Evolutionary conservation across 495 filamentous ascomycete genomes (phyloP), one percentile per base, ranked within the genome.

Genomic region (Penicillium samsonianum): DNA sequence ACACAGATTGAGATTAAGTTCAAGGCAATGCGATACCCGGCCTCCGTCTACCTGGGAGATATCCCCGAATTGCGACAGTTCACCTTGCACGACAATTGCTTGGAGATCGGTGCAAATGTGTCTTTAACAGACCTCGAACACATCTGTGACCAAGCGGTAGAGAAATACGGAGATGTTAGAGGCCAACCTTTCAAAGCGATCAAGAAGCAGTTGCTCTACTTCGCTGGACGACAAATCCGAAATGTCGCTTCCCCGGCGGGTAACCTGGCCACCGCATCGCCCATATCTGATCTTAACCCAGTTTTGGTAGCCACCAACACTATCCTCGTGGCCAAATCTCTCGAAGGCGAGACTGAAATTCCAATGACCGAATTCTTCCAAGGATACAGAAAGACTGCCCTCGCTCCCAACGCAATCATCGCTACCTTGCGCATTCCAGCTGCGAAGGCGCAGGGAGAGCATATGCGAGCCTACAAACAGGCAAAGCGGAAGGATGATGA

Each of bases 1-100:
- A 98, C 93, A 0, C 94, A 97, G 70, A 97, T 98, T 51, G 94
- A 98, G 72, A 87, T 96, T 73, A 97, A 96, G 68, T 98, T 98
- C 81, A 98, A 98, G 77, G 90, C 85, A 2, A 85, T 95, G 83
- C 85, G 91, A 63, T 98, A 96, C 69, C 83, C 85, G 11, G 84
- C 87, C 6, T 97, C 91, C 0, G 92, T 98, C 1, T 98, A 88
- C 67, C 86, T 98, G 14, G 92, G 92, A 25, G 94, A 98, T 65
- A 96, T 98, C 60, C 76, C 89, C 1, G 94, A 98, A 72, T 75
- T 98, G 43, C 78, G 90, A 23, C 80, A 90, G 56, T 97, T 88
- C 69, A 80, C 79, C 3, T 87, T 98, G 65, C 77, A 88, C 25
- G 88, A 91, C 17, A 87, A 94, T 44, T 79, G 90, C 60, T 71